Evolutionary conservation across 148 eudicot species (phyloP).

Genomic region (Dysphania ambrosioides): DNA sequence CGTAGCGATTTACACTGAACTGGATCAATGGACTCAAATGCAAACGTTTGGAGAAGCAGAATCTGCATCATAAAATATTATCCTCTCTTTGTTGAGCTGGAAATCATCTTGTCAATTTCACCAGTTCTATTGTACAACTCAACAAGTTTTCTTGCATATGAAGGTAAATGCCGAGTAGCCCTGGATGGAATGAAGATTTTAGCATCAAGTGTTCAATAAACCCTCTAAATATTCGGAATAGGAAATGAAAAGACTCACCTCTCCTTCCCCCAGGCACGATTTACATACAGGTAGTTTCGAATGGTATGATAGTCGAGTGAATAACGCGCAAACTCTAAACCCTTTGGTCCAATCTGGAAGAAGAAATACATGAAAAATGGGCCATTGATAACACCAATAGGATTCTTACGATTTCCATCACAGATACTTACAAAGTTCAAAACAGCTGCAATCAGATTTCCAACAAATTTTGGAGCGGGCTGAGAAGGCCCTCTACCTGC

Average conservation of each 20-base stretch:
- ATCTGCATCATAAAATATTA: slow-evolving; percentile 7
- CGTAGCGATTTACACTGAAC: neutral
- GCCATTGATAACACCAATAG: neutral
- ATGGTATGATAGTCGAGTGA: slow-evolving; percentile 97
- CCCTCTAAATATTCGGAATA: slow-evolving; percentile 9
- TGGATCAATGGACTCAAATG: slow-evolving; percentile 16
- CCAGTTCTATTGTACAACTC: slow-evolving; percentile 80
- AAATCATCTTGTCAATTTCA: slow-evolving; percentile 85
- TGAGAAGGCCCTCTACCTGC: slow-evolving; percentile 90
- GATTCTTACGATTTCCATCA: neutral
- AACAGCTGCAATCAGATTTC: slow-evolving; percentile 76
- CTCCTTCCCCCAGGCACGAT: slow-evolving; percentile 80
- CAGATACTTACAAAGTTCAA: slow-evolving; percentile 61
- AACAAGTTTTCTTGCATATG: slow-evolving; percentile 82
- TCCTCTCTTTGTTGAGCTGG: slow-evolving; percentile 20
- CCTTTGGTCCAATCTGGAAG: slow-evolving; percentile 90
- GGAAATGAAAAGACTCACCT: slow-evolving; percentile 39
- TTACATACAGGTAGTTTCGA: slow-evolving; percentile 76
- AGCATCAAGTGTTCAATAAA: slow-evolving; percentile 12
- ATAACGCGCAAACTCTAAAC: slow-evolving; percentile 93
- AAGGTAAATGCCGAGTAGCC: slow-evolving; percentile 84
- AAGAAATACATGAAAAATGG: slow-evolving; percentile 21
- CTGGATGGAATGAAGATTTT: slow-evolving; percentile 34
- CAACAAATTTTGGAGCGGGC: slow-evolving; percentile 86
- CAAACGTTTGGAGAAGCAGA: slow-evolving; percentile 1